Evolutionary conservation across 768 basidiomycete genomes (phyloP).

Genomic region (Suillus ampliporus): DNA sequence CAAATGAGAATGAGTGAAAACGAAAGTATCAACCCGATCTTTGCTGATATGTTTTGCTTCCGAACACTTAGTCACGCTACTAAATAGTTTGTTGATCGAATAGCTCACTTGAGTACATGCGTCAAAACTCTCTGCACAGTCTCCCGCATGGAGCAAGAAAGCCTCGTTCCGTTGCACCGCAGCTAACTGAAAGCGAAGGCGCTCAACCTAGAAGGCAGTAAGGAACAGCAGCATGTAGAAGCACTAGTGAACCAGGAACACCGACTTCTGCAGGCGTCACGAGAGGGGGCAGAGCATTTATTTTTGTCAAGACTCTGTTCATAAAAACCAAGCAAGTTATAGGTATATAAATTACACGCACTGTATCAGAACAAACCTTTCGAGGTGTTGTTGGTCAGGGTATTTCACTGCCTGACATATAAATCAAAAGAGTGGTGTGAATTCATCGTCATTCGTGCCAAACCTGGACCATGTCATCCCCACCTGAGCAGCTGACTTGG

Average conservation of each 20-base stretch:
- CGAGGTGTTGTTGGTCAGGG: conserved; percentile 64
- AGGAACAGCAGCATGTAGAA: conserved; percentile 34
- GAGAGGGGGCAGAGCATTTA: conserved; percentile 81
- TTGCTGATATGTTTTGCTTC: conserved; percentile 85
- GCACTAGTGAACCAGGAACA: too few relatives aligned
- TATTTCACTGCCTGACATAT: conserved; percentile 67
- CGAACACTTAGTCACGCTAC: conserved; percentile 16
- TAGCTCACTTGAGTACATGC: conserved; percentile 81
- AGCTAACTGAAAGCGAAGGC: conserved; percentile 78
- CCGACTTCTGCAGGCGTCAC: conserved; percentile 92
- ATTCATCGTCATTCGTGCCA: conserved; percentile 4
- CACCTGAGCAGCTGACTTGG: conserved; percentile 79
- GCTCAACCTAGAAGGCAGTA: conserved; percentile 64
- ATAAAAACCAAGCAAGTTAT: neutral
- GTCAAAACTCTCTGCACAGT: conserved; percentile 96
- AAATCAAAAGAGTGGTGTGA: conserved; percentile 9
- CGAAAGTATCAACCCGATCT: conserved; percentile 90
- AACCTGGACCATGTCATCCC: conserved; percentile 13
- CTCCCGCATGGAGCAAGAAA: conserved; percentile 95
- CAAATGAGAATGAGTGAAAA: conserved; percentile 95
- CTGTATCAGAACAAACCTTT: conserved; percentile 51
- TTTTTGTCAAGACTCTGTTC: conserved; percentile 76
- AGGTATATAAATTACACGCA: conserved; percentile 2
- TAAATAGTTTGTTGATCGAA: conserved; percentile 18
- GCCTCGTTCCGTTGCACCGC: conserved; percentile 87